These are phyloP conservation scores for Pelargonium citronellum DNA, from an alignment of 441 rosid genomes.

Conservation along the genomic window DNA sequence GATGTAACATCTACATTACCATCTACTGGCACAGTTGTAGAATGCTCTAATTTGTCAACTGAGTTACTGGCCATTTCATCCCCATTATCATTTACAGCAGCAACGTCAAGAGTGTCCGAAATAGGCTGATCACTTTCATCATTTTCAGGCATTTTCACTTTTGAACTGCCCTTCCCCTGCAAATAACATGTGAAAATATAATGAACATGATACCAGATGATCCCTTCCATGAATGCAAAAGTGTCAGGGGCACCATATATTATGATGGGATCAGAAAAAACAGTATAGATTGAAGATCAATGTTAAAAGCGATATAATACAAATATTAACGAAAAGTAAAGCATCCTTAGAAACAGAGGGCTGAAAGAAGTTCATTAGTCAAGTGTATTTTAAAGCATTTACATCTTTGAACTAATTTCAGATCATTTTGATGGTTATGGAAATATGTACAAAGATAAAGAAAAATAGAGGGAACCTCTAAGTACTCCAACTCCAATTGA, in stretches of 20 bases:
- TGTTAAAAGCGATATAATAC: background rate
- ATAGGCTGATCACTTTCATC: constrained; percentile 29
- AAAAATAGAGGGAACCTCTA: too few species aligned
- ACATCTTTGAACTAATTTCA: background rate
- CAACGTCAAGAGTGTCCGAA: constrained; percentile 19
- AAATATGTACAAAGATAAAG: too few species aligned
- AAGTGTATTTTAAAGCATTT: background rate
- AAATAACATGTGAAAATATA: constrained; percentile 7
- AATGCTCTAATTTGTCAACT: constrained; percentile 29
- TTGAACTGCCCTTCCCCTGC: constrained; percentile 41
- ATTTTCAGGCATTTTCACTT: constrained; percentile 37
- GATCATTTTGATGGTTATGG: background rate
- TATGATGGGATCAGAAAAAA: background rate
- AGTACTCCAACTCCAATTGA: too few species aligned
- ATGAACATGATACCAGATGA: constrained; percentile 1
- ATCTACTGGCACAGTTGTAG: constrained; percentile 23
- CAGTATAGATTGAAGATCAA: background rate
- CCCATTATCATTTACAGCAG: constrained; percentile 25
- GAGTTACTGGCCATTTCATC: constrained; percentile 22
- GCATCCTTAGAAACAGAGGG: background rate
- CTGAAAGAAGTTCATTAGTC: background rate
- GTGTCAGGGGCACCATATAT: background rate
- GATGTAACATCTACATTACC: constrained; percentile 30
- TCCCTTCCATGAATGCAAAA: background rate
- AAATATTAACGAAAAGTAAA: too few species aligned